Percentiles rank a stretch among this genome's conserved stretches.
Conservation (phyloP, 176 grass and related monocot species). For the Musa schizocarpa region DNA sequence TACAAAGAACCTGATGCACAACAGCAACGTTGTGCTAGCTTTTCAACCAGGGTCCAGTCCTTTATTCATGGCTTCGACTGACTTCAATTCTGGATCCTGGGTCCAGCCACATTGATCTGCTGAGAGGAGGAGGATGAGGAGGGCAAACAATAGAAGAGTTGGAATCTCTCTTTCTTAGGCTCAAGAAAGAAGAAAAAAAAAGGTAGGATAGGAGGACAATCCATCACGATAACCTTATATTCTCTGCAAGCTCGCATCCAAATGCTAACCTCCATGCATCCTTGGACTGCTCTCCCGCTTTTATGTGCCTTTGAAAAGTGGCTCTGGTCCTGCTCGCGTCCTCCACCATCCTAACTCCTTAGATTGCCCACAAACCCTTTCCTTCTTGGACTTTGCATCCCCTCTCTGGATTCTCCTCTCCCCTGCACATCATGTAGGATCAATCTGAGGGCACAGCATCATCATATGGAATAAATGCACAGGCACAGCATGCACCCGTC, state of each 20-base stretch:
- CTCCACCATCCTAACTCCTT: slow-evolving; percentile 18
- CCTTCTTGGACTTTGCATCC: slow-evolving; percentile 22
- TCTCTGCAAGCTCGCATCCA: slow-evolving; percentile 1
- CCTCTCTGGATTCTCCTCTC: slow-evolving; percentile 17
- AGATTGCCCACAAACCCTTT: slow-evolving; percentile 10
- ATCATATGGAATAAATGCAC: slow-evolving; percentile 9
- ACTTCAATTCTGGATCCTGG: background rate
- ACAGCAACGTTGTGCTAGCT: background rate
- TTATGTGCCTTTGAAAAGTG: slow-evolving; percentile 23
- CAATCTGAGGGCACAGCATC: slow-evolving; percentile 8
- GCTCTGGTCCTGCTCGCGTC: slow-evolving; percentile 15
- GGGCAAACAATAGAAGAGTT: background rate
- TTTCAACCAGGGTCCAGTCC: background rate
- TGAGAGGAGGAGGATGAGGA: background rate
- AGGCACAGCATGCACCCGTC: background rate
- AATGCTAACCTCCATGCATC: slow-evolving; percentile 14
- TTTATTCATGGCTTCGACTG: slow-evolving; percentile 1
- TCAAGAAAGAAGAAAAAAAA: background rate
- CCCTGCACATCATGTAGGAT: background rate
- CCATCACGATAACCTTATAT: slow-evolving; percentile 9
- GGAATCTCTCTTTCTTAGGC: slow-evolving; percentile 1
- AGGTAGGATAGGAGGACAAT: background rate
- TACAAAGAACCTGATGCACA: slow-evolving; percentile 1
- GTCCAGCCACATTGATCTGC: background rate
- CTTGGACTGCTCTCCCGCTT: slow-evolving; percentile 3